Conservation (phyloP, 2,329 filamentous ascomycete species). For the Alternaria conjuncta region DNA sequence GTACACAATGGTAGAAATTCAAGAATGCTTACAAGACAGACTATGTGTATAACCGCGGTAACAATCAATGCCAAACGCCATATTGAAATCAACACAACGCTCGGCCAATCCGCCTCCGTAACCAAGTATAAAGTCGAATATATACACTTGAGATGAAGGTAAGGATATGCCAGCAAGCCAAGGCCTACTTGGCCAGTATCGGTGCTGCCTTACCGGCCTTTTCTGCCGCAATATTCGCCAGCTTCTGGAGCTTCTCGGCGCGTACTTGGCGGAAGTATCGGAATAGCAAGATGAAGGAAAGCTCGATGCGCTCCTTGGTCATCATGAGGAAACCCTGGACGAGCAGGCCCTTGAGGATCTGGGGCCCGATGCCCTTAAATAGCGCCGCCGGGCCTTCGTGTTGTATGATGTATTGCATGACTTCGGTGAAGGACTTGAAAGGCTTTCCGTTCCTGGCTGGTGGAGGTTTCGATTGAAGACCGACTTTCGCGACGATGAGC, state of each 20-base stretch:
- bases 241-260: slow-evolving; percentile 71
- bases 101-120: neutral
- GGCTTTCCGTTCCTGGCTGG: slow-evolving; percentile 83
- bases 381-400: slow-evolving; percentile 83
- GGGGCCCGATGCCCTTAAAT: slow-evolving; percentile 96
- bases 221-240: slow-evolving; percentile 67
- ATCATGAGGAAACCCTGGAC: slow-evolving; percentile 99
- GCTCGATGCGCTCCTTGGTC: slow-evolving; percentile 95
- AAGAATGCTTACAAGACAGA: neutral
- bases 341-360: slow-evolving; percentile 88
- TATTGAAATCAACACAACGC: neutral
- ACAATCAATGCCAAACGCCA: slow-evolving; percentile 1
- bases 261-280: slow-evolving; percentile 77
- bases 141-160: slow-evolving; percentile 10
- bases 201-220: slow-evolving; percentile 52
- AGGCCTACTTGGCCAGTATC: slow-evolving; percentile 38
- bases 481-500: slow-evolving; percentile 96
- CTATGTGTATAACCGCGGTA: neutral
- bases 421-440: slow-evolving; percentile 91
- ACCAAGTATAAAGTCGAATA: neutral
- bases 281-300: slow-evolving; percentile 85
- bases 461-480: slow-evolving; percentile 90
- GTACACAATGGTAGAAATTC: neutral
- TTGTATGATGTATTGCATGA: slow-evolving; percentile 91
- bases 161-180: neutral